Base-by-base conservation (phyloP, 2,329 filamentous ascomycete species). In the Verticillium isaacii region DNA sequence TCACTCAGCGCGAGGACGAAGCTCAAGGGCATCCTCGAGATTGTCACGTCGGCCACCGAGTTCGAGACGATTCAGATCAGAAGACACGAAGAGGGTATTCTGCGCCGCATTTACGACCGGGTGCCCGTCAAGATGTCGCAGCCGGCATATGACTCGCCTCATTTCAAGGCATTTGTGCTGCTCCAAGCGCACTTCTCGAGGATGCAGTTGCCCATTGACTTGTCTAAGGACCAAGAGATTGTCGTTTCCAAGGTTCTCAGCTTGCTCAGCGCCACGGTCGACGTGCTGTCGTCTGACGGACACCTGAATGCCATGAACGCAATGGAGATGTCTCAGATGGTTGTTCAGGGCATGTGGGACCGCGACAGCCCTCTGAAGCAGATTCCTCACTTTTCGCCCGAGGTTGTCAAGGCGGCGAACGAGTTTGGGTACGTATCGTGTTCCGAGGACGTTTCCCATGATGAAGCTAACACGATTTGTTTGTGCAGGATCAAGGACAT, bases 291-390 rank as follows among this genome's bases (percentile, higher is more conserved):
- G 11, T 97, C 93, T 0, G 93, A 99, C 69, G 95, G 94, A 15
- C 92, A 97, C 70, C 84, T 99, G 65, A 99, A 99, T 72, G 94
- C 95, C 63, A 96, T 97, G 89, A 93, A 90, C 70, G 95, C 95
- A 32, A 99, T 99, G 94, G 95, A 99, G 75, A 92, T 99, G 85
- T 96, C 92, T 14, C 95, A 99, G 73, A 99, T 99, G 95, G 92
- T 96, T 60, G 93, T 99, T 3, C 95, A 99, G 78, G 93, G 90
- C 58, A 97, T 98, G 92, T 99, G 95, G 95, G 94, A 99, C 77
- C 90, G 93, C 62, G 95, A 99, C 75, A 96, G 91, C 70, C 93
- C 95, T 45, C 84, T 99, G 67, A 97, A 97, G 80, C 95, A 99
- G 77, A 97, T 99, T 71, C 95, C 95, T 68, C 92, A 98, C 79